Conservation (phyloP, 768 basidiomycete species). For the Porpolomopsis calyptriformis region DNA sequence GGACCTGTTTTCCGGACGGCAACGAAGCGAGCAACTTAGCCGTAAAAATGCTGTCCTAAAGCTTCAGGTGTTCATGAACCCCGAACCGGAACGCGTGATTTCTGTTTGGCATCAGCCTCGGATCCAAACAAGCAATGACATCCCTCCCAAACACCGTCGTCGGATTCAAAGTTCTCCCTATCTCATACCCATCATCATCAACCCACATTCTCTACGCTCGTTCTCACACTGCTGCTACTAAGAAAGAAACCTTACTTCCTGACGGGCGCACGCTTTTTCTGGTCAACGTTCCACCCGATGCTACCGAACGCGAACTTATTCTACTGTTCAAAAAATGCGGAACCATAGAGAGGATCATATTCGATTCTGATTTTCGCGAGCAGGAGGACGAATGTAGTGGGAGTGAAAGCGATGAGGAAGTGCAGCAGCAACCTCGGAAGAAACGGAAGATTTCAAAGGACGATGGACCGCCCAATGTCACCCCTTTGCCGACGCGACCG, state of each 20-base stretch:
- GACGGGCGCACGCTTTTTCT: slow-evolving; percentile 73
- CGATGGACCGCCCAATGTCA: slow-evolving; percentile 35
- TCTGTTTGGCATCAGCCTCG: no score
- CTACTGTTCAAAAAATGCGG: slow-evolving; percentile 71
- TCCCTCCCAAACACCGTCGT: no score
- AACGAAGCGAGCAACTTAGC: no score
- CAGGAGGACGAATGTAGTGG: slow-evolving; percentile 30
- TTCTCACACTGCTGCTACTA: slow-evolving; percentile 45
- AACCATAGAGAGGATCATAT: slow-evolving; percentile 63
- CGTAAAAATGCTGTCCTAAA: no score
- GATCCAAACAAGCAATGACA: no score
- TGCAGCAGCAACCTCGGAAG: slow-evolving; percentile 27
- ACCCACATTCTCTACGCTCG: slow-evolving; percentile 74
- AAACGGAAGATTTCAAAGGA: slow-evolving; percentile 23
- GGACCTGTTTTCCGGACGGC: no score
- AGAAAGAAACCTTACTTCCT: slow-evolving; percentile 27
- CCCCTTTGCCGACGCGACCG: slow-evolving; percentile 44
- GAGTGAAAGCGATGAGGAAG: slow-evolving; percentile 34
- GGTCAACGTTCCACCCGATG: slow-evolving; percentile 82
- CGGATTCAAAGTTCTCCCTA: slow-evolving; percentile 41
- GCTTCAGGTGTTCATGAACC: no score
- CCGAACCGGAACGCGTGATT: no score
- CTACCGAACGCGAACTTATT: slow-evolving; percentile 70
- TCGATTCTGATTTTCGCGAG: slow-evolving; percentile 38
- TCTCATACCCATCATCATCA: slow-evolving; percentile 29